A percentile compares a stretch with the other conserved stretches of the same genome.
Conservation (phyloP, 345 rosid genomes). For the Passiflora organensis region DNA sequence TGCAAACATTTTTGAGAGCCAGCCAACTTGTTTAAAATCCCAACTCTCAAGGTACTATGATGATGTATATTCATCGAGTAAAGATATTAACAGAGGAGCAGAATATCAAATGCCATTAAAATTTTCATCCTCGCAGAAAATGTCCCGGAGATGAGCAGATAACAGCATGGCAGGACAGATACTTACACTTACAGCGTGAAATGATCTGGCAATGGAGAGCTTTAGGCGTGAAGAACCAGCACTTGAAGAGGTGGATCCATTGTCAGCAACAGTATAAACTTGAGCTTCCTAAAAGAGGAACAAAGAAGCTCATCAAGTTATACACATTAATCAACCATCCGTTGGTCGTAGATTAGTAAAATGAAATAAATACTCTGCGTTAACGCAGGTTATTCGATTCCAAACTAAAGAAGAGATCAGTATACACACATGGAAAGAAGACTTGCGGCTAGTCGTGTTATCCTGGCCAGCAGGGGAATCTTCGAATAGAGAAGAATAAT, state of each 20-base stretch:
- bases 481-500: conserved; percentile 58
- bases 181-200: conserved; percentile 45
- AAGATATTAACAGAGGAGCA: neutral
- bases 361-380: neutral
- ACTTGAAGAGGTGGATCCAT: conserved; percentile 45
- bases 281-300: conserved; percentile 26
- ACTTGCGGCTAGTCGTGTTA: conserved; percentile 11
- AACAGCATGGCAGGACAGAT: neutral
- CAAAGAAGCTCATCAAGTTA: too few species aligned
- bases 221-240: conserved; percentile 46
- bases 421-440: conserved; percentile 1
- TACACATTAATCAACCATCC: too few species aligned
- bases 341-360: too few species aligned
- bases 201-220: conserved; percentile 39
- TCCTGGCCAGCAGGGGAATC: conserved; percentile 32
- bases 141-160: neutral
- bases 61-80: too few species aligned
- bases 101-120: neutral
- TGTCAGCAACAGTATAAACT: conserved; percentile 29
- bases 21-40: too few species aligned
- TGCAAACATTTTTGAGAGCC: too few species aligned
- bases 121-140: neutral
- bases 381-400: neutral
- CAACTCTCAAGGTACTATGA: too few species aligned
- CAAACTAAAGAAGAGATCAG: neutral